A percentile compares a stretch with the other conserved stretches of the same genome.
These are phyloP conservation scores for Calonectria pteridis DNA, from an alignment of 2,329 filamentous ascomycete genomes.

Conservation along the genomic window DNA sequence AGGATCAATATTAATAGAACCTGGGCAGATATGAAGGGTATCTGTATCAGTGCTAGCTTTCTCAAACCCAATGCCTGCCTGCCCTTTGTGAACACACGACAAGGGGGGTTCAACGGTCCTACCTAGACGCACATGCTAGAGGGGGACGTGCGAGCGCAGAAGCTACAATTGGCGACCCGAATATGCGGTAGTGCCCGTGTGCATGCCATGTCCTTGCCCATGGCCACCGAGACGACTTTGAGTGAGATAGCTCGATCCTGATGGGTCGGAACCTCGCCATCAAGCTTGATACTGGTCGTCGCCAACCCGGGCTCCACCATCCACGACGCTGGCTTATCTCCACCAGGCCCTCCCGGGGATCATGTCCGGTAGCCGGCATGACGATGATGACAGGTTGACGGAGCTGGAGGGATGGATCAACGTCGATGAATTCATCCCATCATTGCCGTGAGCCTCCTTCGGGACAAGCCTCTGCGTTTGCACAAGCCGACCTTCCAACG, in stretches of 20 bases:
- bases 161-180: slow-evolving; percentile 3
- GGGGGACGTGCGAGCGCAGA: slow-evolving; percentile 1
- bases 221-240: neutral
- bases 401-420: neutral
- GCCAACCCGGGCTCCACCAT: neutral
- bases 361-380: slow-evolving; percentile 2
- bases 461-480: neutral
- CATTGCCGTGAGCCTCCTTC: neutral
- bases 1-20: neutral
- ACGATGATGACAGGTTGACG: neutral
- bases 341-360: slow-evolving; percentile 6
- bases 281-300: neutral
- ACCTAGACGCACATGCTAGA: neutral
- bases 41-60: neutral
- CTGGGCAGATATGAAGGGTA: neutral
- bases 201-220: slow-evolving; percentile 5
- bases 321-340: slow-evolving; percentile 4
- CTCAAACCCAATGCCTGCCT: neutral
- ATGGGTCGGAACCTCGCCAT: slow-evolving; percentile 14
- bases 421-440: neutral
- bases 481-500: neutral
- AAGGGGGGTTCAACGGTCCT: neutral
- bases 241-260: slow-evolving; percentile 14
- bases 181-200: slow-evolving; percentile 11
- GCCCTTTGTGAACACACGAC: neutral